phyloP scores from a whole-genome alignment of 306 rosid genomes.

The Vigna angularis region DNA sequence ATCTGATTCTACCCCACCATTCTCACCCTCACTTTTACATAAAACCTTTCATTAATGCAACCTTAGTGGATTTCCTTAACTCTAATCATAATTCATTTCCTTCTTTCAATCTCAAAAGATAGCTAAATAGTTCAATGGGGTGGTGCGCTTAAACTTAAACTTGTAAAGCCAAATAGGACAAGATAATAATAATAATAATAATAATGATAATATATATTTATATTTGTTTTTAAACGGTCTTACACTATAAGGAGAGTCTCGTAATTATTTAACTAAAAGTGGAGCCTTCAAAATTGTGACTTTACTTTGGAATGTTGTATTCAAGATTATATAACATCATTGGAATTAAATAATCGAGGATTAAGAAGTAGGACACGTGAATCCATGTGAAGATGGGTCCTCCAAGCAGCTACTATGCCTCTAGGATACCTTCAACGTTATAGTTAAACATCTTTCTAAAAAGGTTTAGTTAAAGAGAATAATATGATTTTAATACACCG shows the following conservation, averaged over 20 bases:
- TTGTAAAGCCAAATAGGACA: conserved; percentile 47
- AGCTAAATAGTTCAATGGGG: conserved; percentile 35
- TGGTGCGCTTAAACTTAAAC: conserved; percentile 41
- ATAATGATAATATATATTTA: background rate
- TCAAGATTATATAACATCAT: conserved; percentile 52
- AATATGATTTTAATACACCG: background rate
- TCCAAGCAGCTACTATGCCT: conserved; percentile 42
- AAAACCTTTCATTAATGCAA: conserved; percentile 52
- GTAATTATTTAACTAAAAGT: conserved; percentile 50
- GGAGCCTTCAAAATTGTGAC: conserved; percentile 52
- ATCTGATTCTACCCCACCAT: conserved; percentile 54
- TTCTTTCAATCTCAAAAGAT: conserved; percentile 42
- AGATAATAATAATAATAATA: background rate
- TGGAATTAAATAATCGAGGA: conserved; percentile 48
- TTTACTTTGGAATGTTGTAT: conserved; percentile 50
- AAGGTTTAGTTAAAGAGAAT: conserved; percentile 26
- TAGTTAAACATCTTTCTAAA: conserved; percentile 46
- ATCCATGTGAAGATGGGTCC: conserved; percentile 86
- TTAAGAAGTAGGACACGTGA: conserved; percentile 67
- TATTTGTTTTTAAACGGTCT: conserved; percentile 33
- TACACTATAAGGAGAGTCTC: conserved; percentile 16
- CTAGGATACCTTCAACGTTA: conserved; percentile 50
- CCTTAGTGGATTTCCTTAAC: conserved; percentile 52
- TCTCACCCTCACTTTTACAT: conserved; percentile 41
- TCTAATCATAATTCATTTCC: conserved; percentile 34